A percentile compares a stretch with the other conserved stretches of the same genome.
These are phyloP conservation scores for Russula virescens DNA, from an alignment of 768 basidiomycete genomes.

Conservation along the genomic window DNA sequence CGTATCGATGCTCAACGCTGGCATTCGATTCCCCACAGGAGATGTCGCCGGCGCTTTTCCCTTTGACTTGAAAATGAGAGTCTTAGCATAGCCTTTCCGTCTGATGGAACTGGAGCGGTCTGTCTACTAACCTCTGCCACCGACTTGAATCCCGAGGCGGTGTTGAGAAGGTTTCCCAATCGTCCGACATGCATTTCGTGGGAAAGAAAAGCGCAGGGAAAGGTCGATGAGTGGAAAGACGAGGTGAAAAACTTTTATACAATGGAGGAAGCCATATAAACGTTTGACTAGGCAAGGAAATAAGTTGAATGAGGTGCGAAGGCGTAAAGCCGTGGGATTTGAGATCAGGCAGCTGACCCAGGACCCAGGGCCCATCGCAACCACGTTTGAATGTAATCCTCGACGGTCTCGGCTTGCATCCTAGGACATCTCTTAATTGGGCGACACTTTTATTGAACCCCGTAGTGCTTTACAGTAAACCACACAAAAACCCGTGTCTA, in stretches of 20 bases:
- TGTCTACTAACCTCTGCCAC: conserved; percentile 5
- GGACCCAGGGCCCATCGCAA: neutral
- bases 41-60: conserved; percentile 16
- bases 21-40: neutral
- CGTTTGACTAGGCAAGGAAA: neutral
- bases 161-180: conserved; percentile 11
- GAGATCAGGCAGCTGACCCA: neutral
- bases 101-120: neutral
- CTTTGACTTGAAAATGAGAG: conserved; percentile 5
- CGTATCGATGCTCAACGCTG: conserved; percentile 16
- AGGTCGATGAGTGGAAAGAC: neutral
- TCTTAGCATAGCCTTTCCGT: neutral
- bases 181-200: neutral
- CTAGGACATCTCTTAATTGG: neutral
- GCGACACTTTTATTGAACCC: neutral
- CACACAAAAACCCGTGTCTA: neutral
- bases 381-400: neutral
- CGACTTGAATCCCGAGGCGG: neutral
- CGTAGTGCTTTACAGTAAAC: too few relatives aligned
- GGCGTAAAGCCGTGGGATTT: neutral
- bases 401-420: neutral
- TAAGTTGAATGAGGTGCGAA: neutral
- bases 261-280: neutral
- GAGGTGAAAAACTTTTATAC: neutral
- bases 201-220: neutral